Percentiles rank a stretch among this genome's conserved stretches.
Conservation (phyloP, 495 filamentous ascomycete species). For the Chaetomium tenue region DNA sequence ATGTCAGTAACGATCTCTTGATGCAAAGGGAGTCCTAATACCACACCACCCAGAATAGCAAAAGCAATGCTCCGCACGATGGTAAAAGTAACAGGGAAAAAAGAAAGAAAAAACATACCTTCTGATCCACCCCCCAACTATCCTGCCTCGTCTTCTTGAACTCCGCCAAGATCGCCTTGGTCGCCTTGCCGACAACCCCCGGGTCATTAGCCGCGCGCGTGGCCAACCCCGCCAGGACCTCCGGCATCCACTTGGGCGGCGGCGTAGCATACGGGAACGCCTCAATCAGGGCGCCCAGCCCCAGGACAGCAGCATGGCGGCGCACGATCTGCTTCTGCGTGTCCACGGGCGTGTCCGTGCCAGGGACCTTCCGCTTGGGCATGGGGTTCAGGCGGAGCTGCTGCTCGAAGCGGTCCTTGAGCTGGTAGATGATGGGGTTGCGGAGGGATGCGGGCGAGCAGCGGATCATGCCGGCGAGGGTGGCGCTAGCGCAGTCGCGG, state of each 20-base stretch:
- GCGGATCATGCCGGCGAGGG: conserved; percentile 94
- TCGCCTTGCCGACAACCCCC: conserved; percentile 92
- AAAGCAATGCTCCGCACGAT: no score
- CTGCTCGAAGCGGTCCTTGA: conserved; percentile 77
- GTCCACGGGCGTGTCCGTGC: conserved; percentile 77
- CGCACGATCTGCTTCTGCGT: conserved; percentile 73
- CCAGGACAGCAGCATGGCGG: conserved; percentile 88
- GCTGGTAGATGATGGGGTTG: conserved; percentile 65
- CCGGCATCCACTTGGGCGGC: conserved; percentile 90
- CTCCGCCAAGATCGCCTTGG: conserved; percentile 92
- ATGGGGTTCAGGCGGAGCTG: conserved; percentile 76
- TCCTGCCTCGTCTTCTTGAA: conserved; percentile 99
- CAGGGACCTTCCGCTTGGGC: conserved; percentile 65
- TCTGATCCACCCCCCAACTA: conserved; percentile 97
- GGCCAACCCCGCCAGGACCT: conserved; percentile 83
- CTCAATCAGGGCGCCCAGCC: conserved; percentile 85
- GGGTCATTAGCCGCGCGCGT: conserved; percentile 81
- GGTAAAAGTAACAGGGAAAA: neutral
- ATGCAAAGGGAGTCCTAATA: neutral
- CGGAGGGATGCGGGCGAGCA: conserved; percentile 87
- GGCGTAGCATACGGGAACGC: conserved; percentile 97
- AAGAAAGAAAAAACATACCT: conserved; percentile 57
- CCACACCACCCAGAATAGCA: no score
- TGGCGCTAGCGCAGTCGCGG: conserved; percentile 84
- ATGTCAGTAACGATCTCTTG: conserved; percentile 23